phyloP scores from a whole-genome alignment of 2,329 filamentous ascomycete species.

The Pseudogymnoascus sp. region DNA sequence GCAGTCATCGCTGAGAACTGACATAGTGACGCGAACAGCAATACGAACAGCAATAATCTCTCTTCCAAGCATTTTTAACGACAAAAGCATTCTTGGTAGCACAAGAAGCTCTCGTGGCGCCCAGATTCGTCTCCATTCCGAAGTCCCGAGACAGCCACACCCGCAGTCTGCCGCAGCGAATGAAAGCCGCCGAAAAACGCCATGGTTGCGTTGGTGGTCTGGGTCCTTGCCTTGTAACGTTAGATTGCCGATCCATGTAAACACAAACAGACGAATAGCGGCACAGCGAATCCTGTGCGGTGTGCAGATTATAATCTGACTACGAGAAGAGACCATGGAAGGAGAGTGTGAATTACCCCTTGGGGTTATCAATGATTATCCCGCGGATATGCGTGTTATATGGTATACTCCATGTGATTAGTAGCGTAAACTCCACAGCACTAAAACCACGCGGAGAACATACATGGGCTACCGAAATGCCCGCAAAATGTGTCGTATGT shows the following conservation, averaged over 20 bases:
- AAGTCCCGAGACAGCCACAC: background rate
- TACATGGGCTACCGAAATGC: background rate
- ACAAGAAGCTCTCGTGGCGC: background rate
- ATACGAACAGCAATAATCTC: no score
- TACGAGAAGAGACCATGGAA: background rate
- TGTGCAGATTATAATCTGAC: background rate
- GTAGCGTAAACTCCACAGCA: background rate
- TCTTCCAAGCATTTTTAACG: background rate
- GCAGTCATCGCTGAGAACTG: background rate
- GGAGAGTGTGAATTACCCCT: background rate
- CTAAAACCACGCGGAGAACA: background rate
- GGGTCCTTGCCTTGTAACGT: background rate
- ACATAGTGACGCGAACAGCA: background rate
- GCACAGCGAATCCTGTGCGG: background rate
- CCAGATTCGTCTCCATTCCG: background rate
- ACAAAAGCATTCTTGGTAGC: background rate
- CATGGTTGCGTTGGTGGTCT: background rate
- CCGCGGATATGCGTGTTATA: background rate
- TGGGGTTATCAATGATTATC: background rate
- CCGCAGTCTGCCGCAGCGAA: background rate
- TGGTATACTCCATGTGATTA: background rate
- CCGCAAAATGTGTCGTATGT: background rate
- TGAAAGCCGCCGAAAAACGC: background rate
- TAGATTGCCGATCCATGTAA: constrained; percentile 3
- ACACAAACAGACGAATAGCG: background rate